phyloP scores from a whole-genome alignment of 768 basidiomycete species.

The Ephemerocybe angulata region DNA sequence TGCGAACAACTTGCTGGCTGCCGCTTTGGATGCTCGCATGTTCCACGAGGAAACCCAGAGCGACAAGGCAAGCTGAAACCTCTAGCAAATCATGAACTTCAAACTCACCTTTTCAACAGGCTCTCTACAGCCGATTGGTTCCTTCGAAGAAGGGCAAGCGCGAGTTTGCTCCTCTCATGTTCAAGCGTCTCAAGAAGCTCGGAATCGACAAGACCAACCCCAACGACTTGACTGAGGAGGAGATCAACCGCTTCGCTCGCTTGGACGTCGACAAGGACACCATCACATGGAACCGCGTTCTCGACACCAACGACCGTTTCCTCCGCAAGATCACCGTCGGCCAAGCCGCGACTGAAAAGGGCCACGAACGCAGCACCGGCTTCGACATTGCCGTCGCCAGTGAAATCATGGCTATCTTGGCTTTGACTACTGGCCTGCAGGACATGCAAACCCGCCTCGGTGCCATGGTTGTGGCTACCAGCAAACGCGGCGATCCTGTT shows the following conservation, averaged over 20 bases:
- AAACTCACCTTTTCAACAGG: not conserved
- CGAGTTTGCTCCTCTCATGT: constrained; percentile 93
- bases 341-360: constrained; percentile 86
- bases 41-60: constrained; percentile 96
- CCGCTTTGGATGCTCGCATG: constrained; percentile 93
- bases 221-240: constrained; percentile 87
- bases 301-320: constrained; percentile 97
- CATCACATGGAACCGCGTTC: constrained; percentile 96
- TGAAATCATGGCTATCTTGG: constrained; percentile 97
- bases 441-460: constrained; percentile 94
- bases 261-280: constrained; percentile 88
- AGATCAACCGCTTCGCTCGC: constrained; percentile 84
- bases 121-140: constrained; percentile 83
- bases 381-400: constrained; percentile 98
- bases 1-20: constrained; percentile 97
- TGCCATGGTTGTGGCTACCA: constrained; percentile 95
- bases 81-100: constrained; percentile 16
- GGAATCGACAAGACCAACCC: constrained; percentile 94
- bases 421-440: constrained; percentile 78
- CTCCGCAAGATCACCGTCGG: constrained; percentile 91
- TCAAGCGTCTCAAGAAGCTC: constrained; percentile 91
- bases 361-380: constrained; percentile 82
- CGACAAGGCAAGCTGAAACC: constrained; percentile 61
- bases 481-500: constrained; percentile 85
- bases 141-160: constrained; percentile 92